Evolutionary conservation across 352 stramenopile species (phyloP), one percentile per base, ranked within the genome.

Genomic region (Phytopythium mirpurense): DNA sequence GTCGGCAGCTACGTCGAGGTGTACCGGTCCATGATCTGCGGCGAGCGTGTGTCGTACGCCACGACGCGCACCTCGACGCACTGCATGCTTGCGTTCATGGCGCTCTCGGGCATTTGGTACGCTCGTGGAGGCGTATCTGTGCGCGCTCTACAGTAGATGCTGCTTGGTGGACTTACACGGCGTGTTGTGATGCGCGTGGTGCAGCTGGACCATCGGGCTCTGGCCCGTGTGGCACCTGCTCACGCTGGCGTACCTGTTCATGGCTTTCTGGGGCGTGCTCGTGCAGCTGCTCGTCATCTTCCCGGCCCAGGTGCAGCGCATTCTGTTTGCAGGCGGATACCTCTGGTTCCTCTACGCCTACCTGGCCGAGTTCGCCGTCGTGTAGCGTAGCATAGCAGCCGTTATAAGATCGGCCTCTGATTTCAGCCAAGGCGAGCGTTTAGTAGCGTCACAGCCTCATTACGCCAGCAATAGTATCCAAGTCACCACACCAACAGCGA

Each of bases 291-390:
- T 87, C 43, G 68, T 88, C 38, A 63, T 91, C 41, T 67, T 91
- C 12, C 80, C 78, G 15, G 63, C 77, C 0, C 50, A 82, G 40
- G 19, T 76, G n/a, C 75, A 88, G 59, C 74, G 76, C 50, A 56
- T 91, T 35, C 54, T 91, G 42, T 83, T 91, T 58, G 68, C 63
- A 0, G 62, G 63, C 19, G 71, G 48, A 5, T 91, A 87, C 51
- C 21, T 88, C 12, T 88, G 75, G 72, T 91, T 91, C 61, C 87
- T 91, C 75, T 72, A 86, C 62, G 61, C 67, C 41, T 91, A 88
- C 45, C 56, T 88, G 6, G 81, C 70, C 56, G 58, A 53, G 56
- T 59, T 65, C 21, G 32, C 68, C 3, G 26, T 67, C n/a, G 38
- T 44, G n/a, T 35, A 42, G 12, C 10, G 47, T 19, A 8, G 12